Base-by-base conservation (phyloP, 805 yeast species). In the Starmerella floris region DNA sequence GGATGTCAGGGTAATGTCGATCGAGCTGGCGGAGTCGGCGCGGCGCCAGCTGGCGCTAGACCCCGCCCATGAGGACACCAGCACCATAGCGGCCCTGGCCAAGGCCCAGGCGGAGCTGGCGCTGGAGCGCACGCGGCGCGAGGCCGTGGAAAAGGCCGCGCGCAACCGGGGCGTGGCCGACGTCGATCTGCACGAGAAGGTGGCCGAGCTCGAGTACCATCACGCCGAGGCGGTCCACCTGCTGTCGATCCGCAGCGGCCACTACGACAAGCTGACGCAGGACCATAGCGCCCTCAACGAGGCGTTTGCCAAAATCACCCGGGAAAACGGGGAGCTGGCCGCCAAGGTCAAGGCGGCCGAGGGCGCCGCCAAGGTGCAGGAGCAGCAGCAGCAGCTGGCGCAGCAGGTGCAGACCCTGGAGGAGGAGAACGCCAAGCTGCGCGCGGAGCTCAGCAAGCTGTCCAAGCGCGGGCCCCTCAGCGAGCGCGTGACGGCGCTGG, bases 21-120 rank as follows among this genome's bases (percentile, higher is more conserved):
- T 56, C 21, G 66, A 62, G 45, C 56, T 62, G 21, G 63, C 63
- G 11, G 66, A 62, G 43, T 48, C 63, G 4, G 49, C 58, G 16
- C 60, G 64, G 19, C 60, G 66, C 8, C 66, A 62, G 45, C 55
- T 56, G 25, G 52, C 51, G 8, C 51, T 62, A 5, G 47, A 46
- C 3, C 41, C 51, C 6, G 23, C 30, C 9, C 28, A 26, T 16
- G 36, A 25, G 23, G 23, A 31, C 27, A 33, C 43, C 2, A 37
- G 37, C 15, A 20, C 34, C 5, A 44, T 51, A 0, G 49, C 46
- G 11, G 52, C 48, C 23, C 40, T 60, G 9, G 57, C 62, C 8
- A 34, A 41, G 19, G 49, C 57, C 16, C 56, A 57, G 43, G 39
- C 48, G 5, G 54, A 59, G 48, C 56, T 62, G 10, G 54, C 56